Evolutionary conservation across 768 basidiomycete genomes (phyloP), one percentile per base, ranked within the genome.

Genomic region (Lactarius quietus): DNA sequence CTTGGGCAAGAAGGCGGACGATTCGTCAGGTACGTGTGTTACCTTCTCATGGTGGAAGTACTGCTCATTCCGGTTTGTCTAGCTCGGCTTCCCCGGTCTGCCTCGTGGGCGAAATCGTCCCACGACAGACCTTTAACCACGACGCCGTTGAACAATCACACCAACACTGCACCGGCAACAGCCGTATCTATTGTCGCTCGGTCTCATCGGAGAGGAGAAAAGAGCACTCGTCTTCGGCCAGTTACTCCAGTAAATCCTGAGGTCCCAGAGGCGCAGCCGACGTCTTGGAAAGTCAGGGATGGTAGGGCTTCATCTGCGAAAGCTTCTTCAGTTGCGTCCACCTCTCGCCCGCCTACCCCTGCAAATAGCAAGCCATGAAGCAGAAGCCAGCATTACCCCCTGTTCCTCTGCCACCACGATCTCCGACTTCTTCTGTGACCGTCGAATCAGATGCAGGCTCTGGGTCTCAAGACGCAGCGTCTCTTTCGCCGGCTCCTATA

Each of bases 301-400:
- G 77, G 79, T 31, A 87, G 81, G 70, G 61, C 66, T 57, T 72
- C 75, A 12, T 72, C 79, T 15, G 68, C 61, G 12, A 83, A 83
- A 66, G 72, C 83, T 1, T 73, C 82, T 33, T 81, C 84, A 4
- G 80, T 81, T 61, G 74, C 77, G 6, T 82, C 82, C 18, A 77
- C 82, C 0, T 86, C 88, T 23, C 83, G 88, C 33, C 83, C 89
- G 28, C 74, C 83, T 7, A 86, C 83, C 0, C 86, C 87, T 54
- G 79, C 82, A 39, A 61, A 54, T n/a, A 59, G 45, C 23, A 65
- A 51, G 5, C 26, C 18, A 31, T 26, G 36, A 68, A 62, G 48
- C 64, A 48, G 58, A 68, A 63, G 53, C 60, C 39, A 6, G 20
- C 45, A n/a, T 61, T 66, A 15, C 66, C 67, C 20, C 62, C 65